These are phyloP conservation scores for Moricandia moricandioides DNA, from an alignment of 345 rosid genomes.

Conservation along the genomic window DNA sequence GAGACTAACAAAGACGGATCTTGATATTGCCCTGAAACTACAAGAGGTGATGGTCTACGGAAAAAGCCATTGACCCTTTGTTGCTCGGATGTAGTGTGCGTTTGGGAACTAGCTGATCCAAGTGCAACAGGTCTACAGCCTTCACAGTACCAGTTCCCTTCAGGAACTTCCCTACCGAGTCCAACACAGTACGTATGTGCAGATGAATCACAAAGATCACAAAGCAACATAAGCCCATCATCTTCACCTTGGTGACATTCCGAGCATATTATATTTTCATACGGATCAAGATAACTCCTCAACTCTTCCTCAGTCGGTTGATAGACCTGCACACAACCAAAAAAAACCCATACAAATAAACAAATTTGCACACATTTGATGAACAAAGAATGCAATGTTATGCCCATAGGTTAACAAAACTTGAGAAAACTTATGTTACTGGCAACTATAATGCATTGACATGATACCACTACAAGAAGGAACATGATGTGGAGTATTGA, in stretches of 20 bases:
- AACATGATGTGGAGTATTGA: too few species aligned
- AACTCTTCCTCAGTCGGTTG: slow-evolving; percentile 98
- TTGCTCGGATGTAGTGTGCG: slow-evolving; percentile 49
- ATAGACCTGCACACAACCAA: slow-evolving; percentile 63
- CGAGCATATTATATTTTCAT: slow-evolving; percentile 86
- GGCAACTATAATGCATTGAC: too few species aligned
- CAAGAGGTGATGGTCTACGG: slow-evolving; percentile 48
- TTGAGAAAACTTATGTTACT: too few species aligned
- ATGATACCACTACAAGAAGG: too few species aligned
- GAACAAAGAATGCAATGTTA: slow-evolving; percentile 3
- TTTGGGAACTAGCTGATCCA: slow-evolving; percentile 67
- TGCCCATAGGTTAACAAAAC: neutral
- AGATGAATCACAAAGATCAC: slow-evolving; percentile 97
- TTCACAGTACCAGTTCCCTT: slow-evolving; percentile 98
- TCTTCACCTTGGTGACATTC: slow-evolving; percentile 97
- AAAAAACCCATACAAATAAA: neutral
- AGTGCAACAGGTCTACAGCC: slow-evolving; percentile 84
- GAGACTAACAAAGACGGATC: slow-evolving; percentile 50
- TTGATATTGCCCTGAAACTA: slow-evolving; percentile 49
- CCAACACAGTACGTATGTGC: slow-evolving; percentile 99
- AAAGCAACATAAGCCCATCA: slow-evolving; percentile 94
- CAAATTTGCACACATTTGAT: neutral
- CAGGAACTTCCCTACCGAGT: slow-evolving; percentile 91
- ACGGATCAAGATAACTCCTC: slow-evolving; percentile 88
- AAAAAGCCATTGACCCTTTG: slow-evolving; percentile 51